phyloP scores from a whole-genome alignment of 495 filamentous ascomycete genomes.

The Xylaria curta region DNA sequence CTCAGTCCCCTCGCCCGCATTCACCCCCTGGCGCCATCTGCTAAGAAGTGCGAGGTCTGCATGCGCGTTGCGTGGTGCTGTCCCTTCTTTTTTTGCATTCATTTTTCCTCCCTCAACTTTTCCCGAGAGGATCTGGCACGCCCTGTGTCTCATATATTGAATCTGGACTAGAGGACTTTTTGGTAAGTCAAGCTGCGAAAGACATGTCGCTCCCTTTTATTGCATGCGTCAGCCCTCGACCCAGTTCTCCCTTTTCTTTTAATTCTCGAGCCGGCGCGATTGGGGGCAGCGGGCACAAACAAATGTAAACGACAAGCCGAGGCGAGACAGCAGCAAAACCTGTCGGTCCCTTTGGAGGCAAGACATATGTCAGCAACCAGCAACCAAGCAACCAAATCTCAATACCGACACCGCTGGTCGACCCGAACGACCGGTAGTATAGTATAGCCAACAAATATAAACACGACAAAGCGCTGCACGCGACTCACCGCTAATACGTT shows the following conservation, averaged over 20 bases:
- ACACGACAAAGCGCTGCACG: slow-evolving; percentile 9
- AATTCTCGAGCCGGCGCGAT: slow-evolving; percentile 18
- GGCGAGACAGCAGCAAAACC: neutral
- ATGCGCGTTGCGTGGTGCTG: slow-evolving; percentile 42
- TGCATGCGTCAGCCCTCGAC: slow-evolving; percentile 3
- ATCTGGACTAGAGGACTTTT: slow-evolving; percentile 24
- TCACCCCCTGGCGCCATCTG: slow-evolving; percentile 21
- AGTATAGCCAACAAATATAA: slow-evolving; percentile 9
- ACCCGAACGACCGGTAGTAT: slow-evolving; percentile 2
- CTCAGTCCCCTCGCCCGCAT: slow-evolving; percentile 31
- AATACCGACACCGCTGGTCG: neutral
- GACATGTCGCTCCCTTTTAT: slow-evolving; percentile 8
- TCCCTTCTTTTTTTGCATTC: slow-evolving; percentile 38
- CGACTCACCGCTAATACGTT: slow-evolving; percentile 22
- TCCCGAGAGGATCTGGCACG: slow-evolving; percentile 24
- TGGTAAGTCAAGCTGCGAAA: slow-evolving; percentile 27
- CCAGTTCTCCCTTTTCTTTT: slow-evolving; percentile 1
- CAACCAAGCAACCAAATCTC: neutral
- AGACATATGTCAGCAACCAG: neutral
- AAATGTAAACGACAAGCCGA: slow-evolving; percentile 11
- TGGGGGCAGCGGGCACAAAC: slow-evolving; percentile 6
- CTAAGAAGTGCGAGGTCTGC: slow-evolving; percentile 35
- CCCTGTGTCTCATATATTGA: slow-evolving; percentile 26
- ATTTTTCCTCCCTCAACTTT: slow-evolving; percentile 28
- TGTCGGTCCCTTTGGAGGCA: neutral